A percentile compares a stretch with the other conserved stretches of the same genome.
Evolutionary conservation across 1,284 basidiomycete species (phyloP).

Genomic region (Vanrija sp.): DNA sequence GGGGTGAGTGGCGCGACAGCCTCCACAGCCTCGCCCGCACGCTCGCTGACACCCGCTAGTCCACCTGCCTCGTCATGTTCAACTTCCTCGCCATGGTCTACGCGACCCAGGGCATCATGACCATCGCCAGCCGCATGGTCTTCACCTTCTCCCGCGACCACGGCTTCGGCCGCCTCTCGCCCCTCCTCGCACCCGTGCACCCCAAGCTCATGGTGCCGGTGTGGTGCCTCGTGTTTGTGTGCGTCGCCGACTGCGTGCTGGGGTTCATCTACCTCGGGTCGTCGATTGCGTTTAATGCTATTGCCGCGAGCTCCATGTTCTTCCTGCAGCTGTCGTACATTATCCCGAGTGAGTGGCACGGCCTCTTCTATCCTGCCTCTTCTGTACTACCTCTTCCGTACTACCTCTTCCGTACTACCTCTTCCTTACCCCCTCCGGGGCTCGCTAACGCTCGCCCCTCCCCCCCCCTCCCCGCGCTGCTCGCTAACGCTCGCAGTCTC

Average conservation of each 20-base stretch:
- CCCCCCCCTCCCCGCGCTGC: too few species aligned
- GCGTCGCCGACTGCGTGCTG: slow-evolving; percentile 31
- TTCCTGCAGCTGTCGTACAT: slow-evolving; percentile 30
- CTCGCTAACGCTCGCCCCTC: too few species aligned
- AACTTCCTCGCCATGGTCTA: slow-evolving; percentile 20
- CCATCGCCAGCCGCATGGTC: slow-evolving; percentile 61
- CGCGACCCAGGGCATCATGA: slow-evolving; percentile 52
- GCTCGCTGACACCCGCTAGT: slow-evolving; percentile 40
- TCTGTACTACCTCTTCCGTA: too few species aligned
- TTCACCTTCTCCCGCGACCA: slow-evolving; percentile 66
- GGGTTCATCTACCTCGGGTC: slow-evolving; percentile 20
- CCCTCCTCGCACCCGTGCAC: slow-evolving; percentile 54
- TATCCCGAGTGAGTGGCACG: slow-evolving; percentile 34
- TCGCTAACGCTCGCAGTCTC: slow-evolving; percentile 18
- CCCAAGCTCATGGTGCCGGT: slow-evolving; percentile 5
- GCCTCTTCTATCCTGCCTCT: neutral
- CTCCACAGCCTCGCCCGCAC: too few species aligned
- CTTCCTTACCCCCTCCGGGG: too few species aligned
- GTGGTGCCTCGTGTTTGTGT: slow-evolving; percentile 37
- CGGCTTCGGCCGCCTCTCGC: slow-evolving; percentile 57
- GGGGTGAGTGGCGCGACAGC: slow-evolving; percentile 43
- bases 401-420: too few species aligned
- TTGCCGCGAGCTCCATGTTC: slow-evolving; percentile 16
- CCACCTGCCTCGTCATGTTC: slow-evolving; percentile 46
- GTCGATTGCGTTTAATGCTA: slow-evolving; percentile 20